phyloP scores from a whole-genome alignment of 306 rosid species.

The Oemleria cerasiformis region DNA sequence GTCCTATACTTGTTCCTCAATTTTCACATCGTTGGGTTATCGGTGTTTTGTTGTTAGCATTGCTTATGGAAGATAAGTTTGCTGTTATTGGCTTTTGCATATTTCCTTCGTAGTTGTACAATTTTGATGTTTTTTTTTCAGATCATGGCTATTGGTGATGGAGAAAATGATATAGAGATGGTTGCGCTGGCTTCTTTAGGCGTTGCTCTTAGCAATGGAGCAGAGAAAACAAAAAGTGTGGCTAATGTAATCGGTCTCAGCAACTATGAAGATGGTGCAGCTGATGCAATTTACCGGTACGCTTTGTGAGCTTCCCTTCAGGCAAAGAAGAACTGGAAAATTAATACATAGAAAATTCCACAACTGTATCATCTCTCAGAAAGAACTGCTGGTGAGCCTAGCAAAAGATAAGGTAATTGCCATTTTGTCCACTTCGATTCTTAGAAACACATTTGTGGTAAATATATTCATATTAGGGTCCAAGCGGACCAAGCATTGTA shows the following conservation, averaged over 20 bases:
- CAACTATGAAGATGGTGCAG: slow-evolving; percentile 89
- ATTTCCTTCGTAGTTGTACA: not conserved
- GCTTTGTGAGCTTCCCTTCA: slow-evolving; percentile 55
- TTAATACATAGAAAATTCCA: not conserved
- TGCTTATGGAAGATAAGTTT: not conserved
- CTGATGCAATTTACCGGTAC: slow-evolving; percentile 85
- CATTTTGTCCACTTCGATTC: not conserved
- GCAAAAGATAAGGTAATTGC: not conserved
- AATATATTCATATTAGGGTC: not conserved
- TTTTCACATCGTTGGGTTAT: too few relatives aligned
- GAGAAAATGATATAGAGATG: slow-evolving; percentile 94
- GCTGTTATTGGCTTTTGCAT: not conserved
- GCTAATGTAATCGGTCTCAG: slow-evolving; percentile 76
- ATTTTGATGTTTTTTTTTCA: slow-evolving; percentile 16
- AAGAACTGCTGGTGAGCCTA: not conserved
- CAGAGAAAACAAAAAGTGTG: slow-evolving; percentile 75
- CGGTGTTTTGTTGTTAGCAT: not conserved
- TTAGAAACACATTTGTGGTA: not conserved
- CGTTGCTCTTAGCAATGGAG: slow-evolving; percentile 76
- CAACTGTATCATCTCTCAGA: too few relatives aligned
- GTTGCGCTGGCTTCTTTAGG: slow-evolving; percentile 88
- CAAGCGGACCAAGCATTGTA: not conserved
- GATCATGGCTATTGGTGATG: slow-evolving; percentile 99
- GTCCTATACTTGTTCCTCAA: too few relatives aligned
- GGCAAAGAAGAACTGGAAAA: not conserved